Evolutionary conservation across 2,329 filamentous ascomycete genomes (phyloP), one percentile per base, ranked within the genome.

Genomic region (Cercospora zeae-maydis): DNA sequence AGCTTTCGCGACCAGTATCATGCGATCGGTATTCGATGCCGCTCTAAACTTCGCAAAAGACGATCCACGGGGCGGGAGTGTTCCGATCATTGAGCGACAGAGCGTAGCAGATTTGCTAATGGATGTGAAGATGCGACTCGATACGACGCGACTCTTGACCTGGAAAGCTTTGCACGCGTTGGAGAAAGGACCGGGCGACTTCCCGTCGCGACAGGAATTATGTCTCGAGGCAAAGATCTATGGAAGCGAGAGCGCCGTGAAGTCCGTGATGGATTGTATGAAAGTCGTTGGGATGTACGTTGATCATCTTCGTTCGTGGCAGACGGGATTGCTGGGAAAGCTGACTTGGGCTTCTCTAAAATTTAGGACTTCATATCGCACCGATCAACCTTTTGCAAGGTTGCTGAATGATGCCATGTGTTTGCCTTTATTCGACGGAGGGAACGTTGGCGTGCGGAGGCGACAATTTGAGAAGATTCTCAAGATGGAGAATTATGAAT

Each of bases 1-100:
- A 1, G 82, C 83, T 2, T 84, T 86, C 79, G 76, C 76, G 9
- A 80, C 82, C 0, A 81, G 82, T 1, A 73, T 85, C 42, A 83
- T 84, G 81, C 78, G 83, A 0, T 78, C 80, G 0, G 78, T 79
- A 0, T 86, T 85, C 65, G 82, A 84, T 13, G 77, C 78, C 0
- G 82, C 82, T 1, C 71, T 86, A 1, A 66, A 68, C 1, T 86
- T 84, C 64, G 81, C 81, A 1, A 83, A 81, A 66, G 58, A 58
- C 0, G 78, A 85, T n/a, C 67, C 71, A 1, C 74, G 83, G 1
- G 75, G 80, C 14, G 82, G 82, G 1, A 77, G 73, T 0, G 74
- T 77, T 30, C 74, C 77, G 0, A 75, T 85, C 39, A 69, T 84
- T 6, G 73, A 81, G 62, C 76, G 79, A 14, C 83, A 85, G 67